Percentiles rank a stretch among this genome's conserved stretches.
Conservation (phyloP, 1,284 basidiomycete species). For the Afroboletus lepidellus region DNA sequence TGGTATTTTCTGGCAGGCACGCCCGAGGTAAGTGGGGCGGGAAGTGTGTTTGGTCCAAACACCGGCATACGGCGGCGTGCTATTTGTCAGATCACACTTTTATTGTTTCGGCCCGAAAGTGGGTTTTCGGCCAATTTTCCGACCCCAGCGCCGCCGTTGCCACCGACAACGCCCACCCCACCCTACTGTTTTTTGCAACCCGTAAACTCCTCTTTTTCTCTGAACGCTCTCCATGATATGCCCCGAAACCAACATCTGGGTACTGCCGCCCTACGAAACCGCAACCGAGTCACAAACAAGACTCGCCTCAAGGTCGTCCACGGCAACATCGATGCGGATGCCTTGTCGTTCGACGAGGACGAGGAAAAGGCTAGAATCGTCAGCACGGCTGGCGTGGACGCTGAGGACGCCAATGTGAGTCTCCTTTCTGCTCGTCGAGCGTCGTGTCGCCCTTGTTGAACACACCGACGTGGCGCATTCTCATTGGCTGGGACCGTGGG, state of each 20-base stretch:
- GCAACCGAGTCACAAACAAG: slow-evolving; percentile 89
- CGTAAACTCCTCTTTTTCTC: slow-evolving; percentile 20
- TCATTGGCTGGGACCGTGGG: slow-evolving; percentile 49
- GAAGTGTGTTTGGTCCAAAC: slow-evolving; percentile 32
- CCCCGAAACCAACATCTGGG: slow-evolving; percentile 73
- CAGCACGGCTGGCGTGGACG: slow-evolving; percentile 71
- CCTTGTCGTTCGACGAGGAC: slow-evolving; percentile 78
- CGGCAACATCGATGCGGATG: slow-evolving; percentile 78
- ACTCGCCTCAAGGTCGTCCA: slow-evolving; percentile 81
- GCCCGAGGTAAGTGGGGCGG: slow-evolving; percentile 28
- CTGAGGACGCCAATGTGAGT: slow-evolving; percentile 87
- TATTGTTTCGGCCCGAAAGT: slow-evolving; percentile 39
- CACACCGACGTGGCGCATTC: slow-evolving; percentile 41
- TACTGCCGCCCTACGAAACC: slow-evolving; percentile 74
- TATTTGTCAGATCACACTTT: slow-evolving; percentile 33
- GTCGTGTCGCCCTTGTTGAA: slow-evolving; percentile 46
- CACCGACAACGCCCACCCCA: slow-evolving; percentile 35
- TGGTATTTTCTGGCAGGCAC: neutral
- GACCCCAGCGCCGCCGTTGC: slow-evolving; percentile 39
- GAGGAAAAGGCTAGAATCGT: slow-evolving; percentile 73
- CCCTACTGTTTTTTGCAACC: slow-evolving; percentile 14
- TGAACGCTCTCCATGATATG: slow-evolving; percentile 65
- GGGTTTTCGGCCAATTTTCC: slow-evolving; percentile 41
- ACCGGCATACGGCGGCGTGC: slow-evolving; percentile 31
- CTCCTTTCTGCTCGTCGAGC: slow-evolving; percentile 34